These are phyloP conservation scores for Geosmithia flava DNA, from an alignment of 2,329 filamentous ascomycete species.

Conservation along the genomic window DNA sequence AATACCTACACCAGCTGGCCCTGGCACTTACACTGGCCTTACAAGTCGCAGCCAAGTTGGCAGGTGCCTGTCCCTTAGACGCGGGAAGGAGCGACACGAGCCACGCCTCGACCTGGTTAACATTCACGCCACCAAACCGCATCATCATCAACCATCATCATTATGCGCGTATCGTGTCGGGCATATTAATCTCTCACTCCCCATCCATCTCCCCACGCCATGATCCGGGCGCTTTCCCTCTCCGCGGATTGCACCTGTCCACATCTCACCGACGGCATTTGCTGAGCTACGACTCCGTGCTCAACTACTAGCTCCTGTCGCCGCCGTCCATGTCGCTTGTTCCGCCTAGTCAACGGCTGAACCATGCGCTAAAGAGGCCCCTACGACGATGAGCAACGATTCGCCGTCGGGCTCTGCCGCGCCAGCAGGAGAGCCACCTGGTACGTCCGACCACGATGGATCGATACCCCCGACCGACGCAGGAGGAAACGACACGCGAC, in stretches of 20 bases:
- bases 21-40: not conserved
- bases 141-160: not conserved
- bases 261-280: not conserved
- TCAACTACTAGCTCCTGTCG: constrained; percentile 7
- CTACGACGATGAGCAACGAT: constrained; percentile 39
- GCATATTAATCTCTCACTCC: not conserved
- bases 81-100: not conserved
- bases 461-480: not conserved
- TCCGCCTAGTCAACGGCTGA: not conserved
- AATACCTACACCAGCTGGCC: too few relatives aligned
- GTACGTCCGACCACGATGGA: not conserved
- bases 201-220: not conserved
- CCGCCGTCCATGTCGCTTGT: constrained; percentile 13
- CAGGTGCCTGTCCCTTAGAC: not conserved
- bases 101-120: not conserved
- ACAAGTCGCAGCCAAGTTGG: not conserved
- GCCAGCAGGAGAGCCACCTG: constrained; percentile 11
- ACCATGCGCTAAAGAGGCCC: constrained; percentile 1
- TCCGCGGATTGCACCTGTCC: not conserved
- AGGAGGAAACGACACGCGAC: not conserved
- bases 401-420: constrained; percentile 26
- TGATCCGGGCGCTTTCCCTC: not conserved
- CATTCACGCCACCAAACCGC: not conserved
- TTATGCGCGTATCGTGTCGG: not conserved
- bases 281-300: too few relatives aligned